phyloP scores from a whole-genome alignment of 331 rosid species.

The Quercus tomentella region DNA sequence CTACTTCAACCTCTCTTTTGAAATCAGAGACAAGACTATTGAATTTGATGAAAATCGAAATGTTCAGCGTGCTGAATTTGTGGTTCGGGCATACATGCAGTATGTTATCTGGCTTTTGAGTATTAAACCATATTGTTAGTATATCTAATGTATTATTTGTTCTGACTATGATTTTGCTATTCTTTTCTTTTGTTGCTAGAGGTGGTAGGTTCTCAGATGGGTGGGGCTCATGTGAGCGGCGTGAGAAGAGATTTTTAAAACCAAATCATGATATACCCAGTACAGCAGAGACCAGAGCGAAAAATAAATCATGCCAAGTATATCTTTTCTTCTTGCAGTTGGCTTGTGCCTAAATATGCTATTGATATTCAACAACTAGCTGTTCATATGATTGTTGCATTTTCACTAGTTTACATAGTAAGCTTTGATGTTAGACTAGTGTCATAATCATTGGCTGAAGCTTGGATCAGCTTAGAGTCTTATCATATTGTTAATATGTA shows the following conservation, averaged over 20 bases:
- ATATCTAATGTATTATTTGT: slow-evolving; percentile 1
- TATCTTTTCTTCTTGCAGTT: slow-evolving; percentile 7
- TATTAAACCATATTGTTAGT: slow-evolving; percentile 6
- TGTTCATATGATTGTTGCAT: neutral
- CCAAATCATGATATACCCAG: slow-evolving; percentile 95
- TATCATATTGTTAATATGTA: neutral
- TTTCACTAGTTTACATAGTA: neutral
- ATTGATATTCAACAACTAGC: neutral
- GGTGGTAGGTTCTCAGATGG: slow-evolving; percentile 96
- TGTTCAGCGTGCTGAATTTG: slow-evolving; percentile 88
- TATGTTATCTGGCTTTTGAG: slow-evolving; percentile 40
- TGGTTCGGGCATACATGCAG: slow-evolving; percentile 95
- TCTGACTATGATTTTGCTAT: neutral
- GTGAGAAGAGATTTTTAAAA: slow-evolving; percentile 76
- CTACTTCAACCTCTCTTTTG: slow-evolving; percentile 73
- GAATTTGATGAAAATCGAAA: slow-evolving; percentile 78
- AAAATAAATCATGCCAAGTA: slow-evolving; percentile 91
- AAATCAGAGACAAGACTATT: slow-evolving; percentile 67
- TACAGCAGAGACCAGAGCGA: slow-evolving; percentile 95
- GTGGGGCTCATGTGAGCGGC: slow-evolving; percentile 96
- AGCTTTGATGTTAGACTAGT: neutral
- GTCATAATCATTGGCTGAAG: no score
- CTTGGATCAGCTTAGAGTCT: neutral
- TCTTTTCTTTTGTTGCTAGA: slow-evolving; percentile 31
- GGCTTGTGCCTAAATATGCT: neutral